Conservation (phyloP, 2,329 filamentous ascomycete genomes). For the Ophiostoma himal-ulmi region DNA sequence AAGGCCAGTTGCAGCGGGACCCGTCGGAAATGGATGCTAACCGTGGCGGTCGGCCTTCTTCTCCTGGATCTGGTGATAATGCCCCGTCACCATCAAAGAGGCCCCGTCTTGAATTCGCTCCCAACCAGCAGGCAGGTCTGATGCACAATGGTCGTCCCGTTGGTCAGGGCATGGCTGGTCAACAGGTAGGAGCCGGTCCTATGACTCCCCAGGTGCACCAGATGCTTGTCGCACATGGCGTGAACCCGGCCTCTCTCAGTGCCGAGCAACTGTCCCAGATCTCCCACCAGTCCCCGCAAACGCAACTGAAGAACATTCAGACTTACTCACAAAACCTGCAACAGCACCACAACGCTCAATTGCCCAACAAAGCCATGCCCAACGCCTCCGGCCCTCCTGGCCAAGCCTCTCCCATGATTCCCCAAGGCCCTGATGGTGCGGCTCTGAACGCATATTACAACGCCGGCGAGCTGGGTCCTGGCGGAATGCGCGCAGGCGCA, state of each 20-base stretch:
- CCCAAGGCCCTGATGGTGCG: conserved; percentile 61
- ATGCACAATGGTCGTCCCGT: conserved; percentile 67
- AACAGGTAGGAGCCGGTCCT: conserved; percentile 56
- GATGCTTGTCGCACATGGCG: conserved; percentile 61
- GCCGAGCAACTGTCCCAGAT: conserved; percentile 67
- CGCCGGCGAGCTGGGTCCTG: conserved; percentile 53
- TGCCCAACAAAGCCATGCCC: conserved; percentile 74
- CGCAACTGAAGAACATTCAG: conserved; percentile 78
- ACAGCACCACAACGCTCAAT: conserved; percentile 73
- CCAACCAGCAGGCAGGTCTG: conserved; percentile 61
- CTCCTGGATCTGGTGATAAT: conserved; percentile 77
- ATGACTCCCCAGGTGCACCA: conserved; percentile 50
- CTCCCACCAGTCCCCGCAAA: conserved; percentile 47
- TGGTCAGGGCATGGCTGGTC: conserved; percentile 63
- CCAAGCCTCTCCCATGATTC: conserved; percentile 79
- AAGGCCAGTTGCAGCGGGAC: conserved; percentile 75
- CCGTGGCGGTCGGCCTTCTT: conserved; percentile 70
- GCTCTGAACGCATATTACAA: conserved; percentile 58
- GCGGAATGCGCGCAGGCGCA: conserved; percentile 47
- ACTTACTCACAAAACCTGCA: conserved; percentile 80
- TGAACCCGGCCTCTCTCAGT: conserved; percentile 68
- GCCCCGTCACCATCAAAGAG: conserved; percentile 90
- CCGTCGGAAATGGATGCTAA: conserved; percentile 82
- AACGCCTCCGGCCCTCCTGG: conserved; percentile 65
- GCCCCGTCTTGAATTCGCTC: conserved; percentile 75